These are phyloP conservation scores for Trichoderma brevicompactum DNA, from an alignment of 2,329 filamentous ascomycete species.

Conservation along the genomic window DNA sequence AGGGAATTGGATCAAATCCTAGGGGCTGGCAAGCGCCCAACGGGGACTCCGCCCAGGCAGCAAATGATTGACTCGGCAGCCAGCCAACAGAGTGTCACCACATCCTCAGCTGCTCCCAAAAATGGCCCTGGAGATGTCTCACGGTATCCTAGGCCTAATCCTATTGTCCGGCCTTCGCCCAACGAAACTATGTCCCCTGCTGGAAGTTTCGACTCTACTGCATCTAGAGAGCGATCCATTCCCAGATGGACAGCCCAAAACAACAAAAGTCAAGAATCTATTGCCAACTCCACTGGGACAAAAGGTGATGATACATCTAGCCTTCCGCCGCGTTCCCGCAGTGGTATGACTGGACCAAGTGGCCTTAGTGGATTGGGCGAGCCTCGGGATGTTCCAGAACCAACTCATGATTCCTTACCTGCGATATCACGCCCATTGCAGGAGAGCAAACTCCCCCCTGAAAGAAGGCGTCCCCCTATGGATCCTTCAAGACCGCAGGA, in stretches of 20 bases:
- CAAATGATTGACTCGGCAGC: constrained; percentile 36
- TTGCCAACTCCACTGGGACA: constrained; percentile 51
- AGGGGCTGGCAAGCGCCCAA: constrained; percentile 56
- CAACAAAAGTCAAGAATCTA: constrained; percentile 63
- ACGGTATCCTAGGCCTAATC: constrained; percentile 37
- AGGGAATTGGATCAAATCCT: constrained; percentile 77
- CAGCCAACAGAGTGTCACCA: constrained; percentile 32
- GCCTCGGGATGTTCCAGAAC: constrained; percentile 31
- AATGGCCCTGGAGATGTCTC: constrained; percentile 35
- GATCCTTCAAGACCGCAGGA: constrained; percentile 60
- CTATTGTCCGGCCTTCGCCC: constrained; percentile 42
- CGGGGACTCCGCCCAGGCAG: constrained; percentile 35
- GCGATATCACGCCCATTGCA: constrained; percentile 35
- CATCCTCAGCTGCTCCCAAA: constrained; percentile 30
- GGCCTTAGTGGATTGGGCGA: constrained; percentile 46
- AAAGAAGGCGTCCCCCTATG: constrained; percentile 70
- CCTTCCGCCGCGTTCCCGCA: constrained; percentile 58
- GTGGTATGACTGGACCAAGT: constrained; percentile 50
- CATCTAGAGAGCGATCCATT: constrained; percentile 45
- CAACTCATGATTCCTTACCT: constrained; percentile 28
- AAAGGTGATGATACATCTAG: constrained; percentile 58
- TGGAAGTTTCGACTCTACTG: constrained; percentile 56
- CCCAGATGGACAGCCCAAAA: constrained; percentile 54
- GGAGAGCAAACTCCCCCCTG: constrained; percentile 58
- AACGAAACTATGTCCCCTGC: constrained; percentile 54